Conservation (phyloP, 164 flowering plant genomes). For the Liriodendron chinense region DNA sequence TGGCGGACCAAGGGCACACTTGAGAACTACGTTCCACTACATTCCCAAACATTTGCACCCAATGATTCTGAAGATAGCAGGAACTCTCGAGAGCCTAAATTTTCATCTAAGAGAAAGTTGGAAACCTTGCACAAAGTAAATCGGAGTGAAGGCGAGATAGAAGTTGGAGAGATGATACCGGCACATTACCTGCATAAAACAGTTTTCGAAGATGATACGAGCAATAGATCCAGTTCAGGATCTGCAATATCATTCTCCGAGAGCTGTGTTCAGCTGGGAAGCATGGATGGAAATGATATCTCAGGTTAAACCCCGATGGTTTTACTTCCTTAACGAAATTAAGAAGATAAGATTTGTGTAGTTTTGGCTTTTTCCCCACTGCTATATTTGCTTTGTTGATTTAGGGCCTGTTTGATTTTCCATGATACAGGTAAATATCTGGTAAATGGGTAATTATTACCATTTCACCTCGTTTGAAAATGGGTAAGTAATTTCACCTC, state of each 20-base stretch:
- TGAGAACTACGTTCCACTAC: conserved; percentile 34
- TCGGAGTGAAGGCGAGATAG: neutral
- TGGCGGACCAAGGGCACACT: conserved; percentile 38
- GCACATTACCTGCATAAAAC: neutral
- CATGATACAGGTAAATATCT: too few species aligned
- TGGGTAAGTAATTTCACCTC: too few species aligned
- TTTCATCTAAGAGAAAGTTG: conserved; percentile 1
- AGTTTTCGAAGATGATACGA: conserved; percentile 15
- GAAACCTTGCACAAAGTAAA: neutral
- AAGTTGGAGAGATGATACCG: neutral
- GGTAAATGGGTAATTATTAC: too few species aligned
- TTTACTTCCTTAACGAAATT: neutral
- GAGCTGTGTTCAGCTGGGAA: conserved; percentile 5
- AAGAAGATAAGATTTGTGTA: neutral
- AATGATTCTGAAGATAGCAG: conserved; percentile 8
- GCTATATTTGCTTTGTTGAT: too few species aligned
- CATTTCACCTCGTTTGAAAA: too few species aligned
- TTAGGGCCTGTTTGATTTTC: too few species aligned
- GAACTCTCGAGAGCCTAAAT: conserved; percentile 3
- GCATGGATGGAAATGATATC: conserved; percentile 3
- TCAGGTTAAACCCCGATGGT: conserved; percentile 8
- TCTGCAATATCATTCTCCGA: conserved; percentile 20
- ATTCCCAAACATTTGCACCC: conserved; percentile 14
- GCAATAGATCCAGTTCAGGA: conserved; percentile 14
- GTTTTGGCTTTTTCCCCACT: neutral